Evolutionary conservation across 1,284 basidiomycete genomes (phyloP), one percentile per base, ranked within the genome.

Genomic region (Schizopora paradoxa): DNA sequence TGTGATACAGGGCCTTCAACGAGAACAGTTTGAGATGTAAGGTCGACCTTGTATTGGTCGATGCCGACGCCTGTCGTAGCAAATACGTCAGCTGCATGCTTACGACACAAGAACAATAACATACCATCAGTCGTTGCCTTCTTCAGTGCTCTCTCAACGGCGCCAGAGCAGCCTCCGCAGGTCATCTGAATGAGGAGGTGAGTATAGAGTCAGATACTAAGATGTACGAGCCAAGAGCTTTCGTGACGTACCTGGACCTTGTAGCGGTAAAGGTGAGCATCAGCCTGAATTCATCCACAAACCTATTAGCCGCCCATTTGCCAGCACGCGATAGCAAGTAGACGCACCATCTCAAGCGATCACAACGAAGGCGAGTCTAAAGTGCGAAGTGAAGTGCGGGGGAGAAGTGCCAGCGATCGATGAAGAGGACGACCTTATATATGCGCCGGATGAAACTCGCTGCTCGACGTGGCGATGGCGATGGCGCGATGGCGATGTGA

Each of bases 161-260:
- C 48, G 26, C 43, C 39, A 8, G 48, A 50, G 44, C 48, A 50
- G 32, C 48, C 48, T 19, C 44, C 44, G 40, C 48, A 50, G 27
- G 33, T 50, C 48, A 50, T 50, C 48, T 46, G 28, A 39, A 22
- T 19, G n/a, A 19, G 37, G 13, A 42, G 2, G 8, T 18, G 23
- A 22, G 33, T 2, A 21, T 16, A 5, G 4, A 11, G 31, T 6
- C n/a, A 3, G 36, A 37, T 5, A 16, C 16, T 11, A 11, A 23
- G 4, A 14, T 21, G 19, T 10, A 4, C 11, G 11, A 21, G 11
- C 26, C 37, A 27, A 18, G 10, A 10, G 19, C 11, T n/a, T n/a
- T n/a, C n/a, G n/a, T n/a, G n/a, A n/a, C 44, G 7, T 23, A 46
- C 44, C 44, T 46, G 35, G 44, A 46, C 44, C 25, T 46, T 46